Percentiles rank a stretch among this genome's conserved stretches.
These are phyloP conservation scores for Andrographis paniculata DNA, from an alignment of 305 asterid species.

Conservation along the genomic window DNA sequence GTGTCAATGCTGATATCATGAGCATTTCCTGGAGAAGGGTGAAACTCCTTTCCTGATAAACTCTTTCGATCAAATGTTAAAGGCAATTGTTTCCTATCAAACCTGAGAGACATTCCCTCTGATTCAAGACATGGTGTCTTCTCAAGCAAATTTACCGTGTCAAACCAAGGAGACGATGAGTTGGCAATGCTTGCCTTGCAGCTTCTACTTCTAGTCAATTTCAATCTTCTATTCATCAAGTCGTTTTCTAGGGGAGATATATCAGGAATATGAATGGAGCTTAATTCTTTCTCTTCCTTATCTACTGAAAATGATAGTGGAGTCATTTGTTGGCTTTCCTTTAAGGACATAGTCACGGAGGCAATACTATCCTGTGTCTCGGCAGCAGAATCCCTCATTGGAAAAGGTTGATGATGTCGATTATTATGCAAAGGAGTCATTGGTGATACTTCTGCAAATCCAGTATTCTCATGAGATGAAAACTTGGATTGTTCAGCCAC, in stretches of 20 bases:
- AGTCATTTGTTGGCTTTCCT: conserved; percentile 18
- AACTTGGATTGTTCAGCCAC: conserved; percentile 22
- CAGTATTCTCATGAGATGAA: conserved; percentile 26
- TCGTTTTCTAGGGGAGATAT: conserved; percentile 27
- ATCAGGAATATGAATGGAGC: conserved; percentile 28
- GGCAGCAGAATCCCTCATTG: conserved; percentile 20
- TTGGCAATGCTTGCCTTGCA: conserved; percentile 47
- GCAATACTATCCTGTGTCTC: conserved; percentile 18
- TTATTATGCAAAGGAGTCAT: conserved; percentile 20
- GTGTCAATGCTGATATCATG: conserved; percentile 42
- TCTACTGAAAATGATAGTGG: conserved; percentile 1
- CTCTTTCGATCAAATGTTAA: conserved; percentile 25
- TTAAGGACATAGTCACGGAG: conserved; percentile 5
- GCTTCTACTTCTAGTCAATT: conserved; percentile 63
- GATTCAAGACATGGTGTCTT: conserved; percentile 37
- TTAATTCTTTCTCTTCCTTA: conserved; percentile 32
- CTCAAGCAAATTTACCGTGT: conserved; percentile 32
- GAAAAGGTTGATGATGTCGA: conserved; percentile 16
- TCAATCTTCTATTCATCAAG: conserved; percentile 29
- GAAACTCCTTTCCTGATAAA: conserved; percentile 40
- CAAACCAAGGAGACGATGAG: conserved; percentile 35
- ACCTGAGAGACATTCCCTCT: conserved; percentile 34
- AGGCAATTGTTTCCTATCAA: conserved; percentile 36
- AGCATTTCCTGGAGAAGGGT: conserved; percentile 33
- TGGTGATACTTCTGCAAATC: conserved; percentile 19